These are phyloP conservation scores for Plasmodium falciparum DNA, from an alignment of 169 alveolate genomes.

Conservation along the genomic window DNA sequence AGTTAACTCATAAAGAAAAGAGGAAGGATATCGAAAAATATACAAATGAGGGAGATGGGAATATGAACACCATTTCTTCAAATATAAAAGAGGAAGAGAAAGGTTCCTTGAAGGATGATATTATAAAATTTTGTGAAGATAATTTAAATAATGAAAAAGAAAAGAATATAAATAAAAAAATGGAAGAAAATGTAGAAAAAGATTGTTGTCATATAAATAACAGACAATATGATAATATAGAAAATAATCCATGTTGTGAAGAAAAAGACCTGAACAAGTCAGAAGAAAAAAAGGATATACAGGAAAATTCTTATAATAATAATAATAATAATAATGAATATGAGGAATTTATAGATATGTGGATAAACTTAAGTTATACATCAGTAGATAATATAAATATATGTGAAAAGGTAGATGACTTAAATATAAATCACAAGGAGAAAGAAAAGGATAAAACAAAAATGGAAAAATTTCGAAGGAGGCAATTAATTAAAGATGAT, in stretches of 20 bases:
- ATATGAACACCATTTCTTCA: background rate
- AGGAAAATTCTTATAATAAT: background rate
- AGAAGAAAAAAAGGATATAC: background rate
- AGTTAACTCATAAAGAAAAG: background rate
- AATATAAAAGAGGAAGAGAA: background rate
- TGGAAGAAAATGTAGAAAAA: background rate
- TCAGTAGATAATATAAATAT: slow-evolving; percentile 11
- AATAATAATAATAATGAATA: background rate
- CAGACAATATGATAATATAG: background rate
- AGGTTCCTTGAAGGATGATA: no score
- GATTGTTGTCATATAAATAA: background rate
- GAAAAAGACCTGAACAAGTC: background rate
- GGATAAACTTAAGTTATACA: slow-evolving; percentile 17
- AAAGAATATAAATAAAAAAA: background rate
- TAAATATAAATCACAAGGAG: slow-evolving; percentile 2
- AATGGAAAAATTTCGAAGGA: no score
- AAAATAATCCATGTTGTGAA: background rate
- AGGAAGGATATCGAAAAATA: background rate
- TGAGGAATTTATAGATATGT: slow-evolving; percentile 4
- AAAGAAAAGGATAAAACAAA: no score
- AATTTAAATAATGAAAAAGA: no score
- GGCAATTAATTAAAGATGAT: no score
- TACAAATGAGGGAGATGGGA: background rate
- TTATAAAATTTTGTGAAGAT: no score
- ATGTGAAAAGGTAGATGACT: slow-evolving; percentile 6